These are phyloP conservation scores for Scenedesmus sp. DNA, from an alignment of 163 green algal species.

Conservation along the genomic window DNA sequence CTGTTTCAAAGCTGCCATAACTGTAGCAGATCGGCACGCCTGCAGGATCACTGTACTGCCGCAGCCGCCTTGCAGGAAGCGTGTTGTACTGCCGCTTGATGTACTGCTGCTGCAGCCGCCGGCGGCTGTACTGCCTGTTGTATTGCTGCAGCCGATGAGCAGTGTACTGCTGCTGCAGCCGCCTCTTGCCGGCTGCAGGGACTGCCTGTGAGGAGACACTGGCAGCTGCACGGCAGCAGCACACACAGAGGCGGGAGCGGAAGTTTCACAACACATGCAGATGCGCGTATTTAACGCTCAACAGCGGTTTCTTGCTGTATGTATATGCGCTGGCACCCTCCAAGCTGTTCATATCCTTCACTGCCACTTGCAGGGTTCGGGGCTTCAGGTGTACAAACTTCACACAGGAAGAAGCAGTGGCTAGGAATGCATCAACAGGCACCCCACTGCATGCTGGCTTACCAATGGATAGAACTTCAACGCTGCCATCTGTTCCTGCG, in stretches of 20 bases:
- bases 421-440: not conserved
- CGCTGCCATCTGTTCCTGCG: not conserved
- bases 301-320: too few species aligned
- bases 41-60: not conserved
- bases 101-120: conserved; percentile 3
- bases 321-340: too few species aligned
- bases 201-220: not conserved
- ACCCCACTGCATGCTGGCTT: not conserved
- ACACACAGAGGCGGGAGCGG: not conserved
- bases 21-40: conserved; percentile 1
- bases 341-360: too few species aligned
- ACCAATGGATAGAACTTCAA: not conserved
- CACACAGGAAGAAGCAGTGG: not conserved
- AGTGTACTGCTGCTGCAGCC: not conserved
- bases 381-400: too few species aligned
- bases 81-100: not conserved
- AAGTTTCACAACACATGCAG: not conserved
- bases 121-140: not conserved
- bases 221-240: not conserved
- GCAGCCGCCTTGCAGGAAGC: not conserved
- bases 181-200: not conserved
- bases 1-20: not conserved
- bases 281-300: too few species aligned
- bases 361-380: too few species aligned
- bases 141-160: not conserved